Conservation (phyloP, 345 rosid genomes). For the Brassica incana region DNA sequence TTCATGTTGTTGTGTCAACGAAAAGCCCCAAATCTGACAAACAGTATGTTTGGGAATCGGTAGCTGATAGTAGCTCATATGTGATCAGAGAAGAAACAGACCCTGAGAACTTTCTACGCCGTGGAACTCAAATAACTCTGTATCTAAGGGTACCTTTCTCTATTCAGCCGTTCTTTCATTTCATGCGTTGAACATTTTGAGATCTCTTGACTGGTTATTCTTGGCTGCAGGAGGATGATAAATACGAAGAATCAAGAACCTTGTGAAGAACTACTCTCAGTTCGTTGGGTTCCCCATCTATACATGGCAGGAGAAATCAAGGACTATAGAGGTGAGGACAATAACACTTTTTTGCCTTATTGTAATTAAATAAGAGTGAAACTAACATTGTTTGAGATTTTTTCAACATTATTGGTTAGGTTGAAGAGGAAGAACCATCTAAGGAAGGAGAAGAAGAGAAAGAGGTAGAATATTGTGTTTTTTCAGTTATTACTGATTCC, state of each 20-base stretch:
- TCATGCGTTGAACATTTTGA: background rate
- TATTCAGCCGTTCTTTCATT: background rate
- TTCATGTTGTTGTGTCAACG: slow-evolving; percentile 87
- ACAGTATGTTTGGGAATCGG: slow-evolving; percentile 93
- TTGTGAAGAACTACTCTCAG: slow-evolving; percentile 96
- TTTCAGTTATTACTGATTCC: background rate
- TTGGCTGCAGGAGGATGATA: slow-evolving; percentile 76
- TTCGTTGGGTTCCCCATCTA: slow-evolving; percentile 97
- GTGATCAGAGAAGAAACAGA: slow-evolving; percentile 85
- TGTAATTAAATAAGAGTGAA: too few species aligned
- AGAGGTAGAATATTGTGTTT: slow-evolving; percentile 44
- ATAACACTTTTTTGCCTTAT: too few species aligned
- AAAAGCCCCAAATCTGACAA: slow-evolving; percentile 95
- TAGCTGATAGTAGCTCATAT: slow-evolving; percentile 87
- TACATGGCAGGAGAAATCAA: slow-evolving; percentile 92
- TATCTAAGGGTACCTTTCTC: slow-evolving; percentile 62
- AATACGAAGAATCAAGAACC: slow-evolving; percentile 80
- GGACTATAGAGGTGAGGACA: slow-evolving; percentile 71
- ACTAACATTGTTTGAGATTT: too few species aligned
- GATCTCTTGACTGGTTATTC: background rate
- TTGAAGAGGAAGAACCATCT: slow-evolving; percentile 84
- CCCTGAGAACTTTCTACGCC: slow-evolving; percentile 67
- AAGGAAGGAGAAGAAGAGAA: slow-evolving; percentile 73
- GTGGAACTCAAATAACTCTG: slow-evolving; percentile 94
- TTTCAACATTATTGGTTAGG: slow-evolving; percentile 40